phyloP scores from a whole-genome alignment of 2,329 filamentous ascomycete genomes.

The Trichoderma citrinoviride region DNA sequence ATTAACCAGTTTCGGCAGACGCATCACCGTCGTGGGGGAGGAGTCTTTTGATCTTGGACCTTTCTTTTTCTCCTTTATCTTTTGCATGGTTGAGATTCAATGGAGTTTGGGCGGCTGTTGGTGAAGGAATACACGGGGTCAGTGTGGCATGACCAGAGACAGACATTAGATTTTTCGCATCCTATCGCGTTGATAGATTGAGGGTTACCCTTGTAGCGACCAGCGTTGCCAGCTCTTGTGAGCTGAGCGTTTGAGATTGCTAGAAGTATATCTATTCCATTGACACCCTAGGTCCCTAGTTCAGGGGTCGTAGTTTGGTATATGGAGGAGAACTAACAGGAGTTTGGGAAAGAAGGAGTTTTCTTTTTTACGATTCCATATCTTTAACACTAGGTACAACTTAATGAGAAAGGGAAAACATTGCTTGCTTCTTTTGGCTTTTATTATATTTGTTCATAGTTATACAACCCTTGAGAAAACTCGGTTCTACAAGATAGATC shows the following conservation, averaged over 20 bases:
- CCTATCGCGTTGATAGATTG: not conserved
- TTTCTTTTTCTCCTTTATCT: no score
- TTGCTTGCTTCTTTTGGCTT: slow-evolving; percentile 9
- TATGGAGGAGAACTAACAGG: not conserved
- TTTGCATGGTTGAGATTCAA: no score
- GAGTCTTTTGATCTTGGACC: slow-evolving; percentile 28
- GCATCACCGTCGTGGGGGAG: slow-evolving; percentile 47
- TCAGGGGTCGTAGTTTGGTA: no score
- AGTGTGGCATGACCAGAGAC: no score
- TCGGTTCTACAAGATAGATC: slow-evolving; percentile 15
- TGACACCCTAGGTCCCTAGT: no score
- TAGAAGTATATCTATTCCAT: not conserved
- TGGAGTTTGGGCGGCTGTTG: not conserved
- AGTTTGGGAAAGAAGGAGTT: not conserved
- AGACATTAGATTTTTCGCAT: not conserved
- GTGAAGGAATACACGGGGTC: not conserved
- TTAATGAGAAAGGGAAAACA: not conserved
- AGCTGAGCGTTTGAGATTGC: not conserved
- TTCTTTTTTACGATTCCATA: no score
- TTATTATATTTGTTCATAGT: slow-evolving; percentile 19
- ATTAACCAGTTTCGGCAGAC: slow-evolving; percentile 59
- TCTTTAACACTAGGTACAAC: not conserved
- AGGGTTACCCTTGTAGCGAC: not conserved
- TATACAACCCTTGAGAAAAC: slow-evolving; percentile 14
- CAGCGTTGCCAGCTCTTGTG: not conserved